Base-by-base conservation (phyloP, 2,329 filamentous ascomycete genomes). In the Trichoderma guizhouense region DNA sequence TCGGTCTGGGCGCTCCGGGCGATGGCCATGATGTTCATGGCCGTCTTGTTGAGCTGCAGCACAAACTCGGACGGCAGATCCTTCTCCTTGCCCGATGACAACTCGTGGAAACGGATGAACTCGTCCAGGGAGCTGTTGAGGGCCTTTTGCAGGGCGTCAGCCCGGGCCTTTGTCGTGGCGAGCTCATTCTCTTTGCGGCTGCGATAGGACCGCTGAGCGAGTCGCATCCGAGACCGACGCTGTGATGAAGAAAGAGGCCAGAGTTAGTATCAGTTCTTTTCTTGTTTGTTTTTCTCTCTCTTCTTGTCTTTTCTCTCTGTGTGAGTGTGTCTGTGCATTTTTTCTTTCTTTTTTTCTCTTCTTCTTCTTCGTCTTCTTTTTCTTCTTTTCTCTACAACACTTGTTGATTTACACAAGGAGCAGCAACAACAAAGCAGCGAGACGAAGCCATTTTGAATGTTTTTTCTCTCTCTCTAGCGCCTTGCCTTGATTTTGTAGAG, bases 161-260 rank as follows among this genome's bases (percentile, higher is more conserved):
- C 70, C 30, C 65, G 43, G 3, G 65, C 55, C 21, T 32, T 65
- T 53, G 70, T 55, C 26, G 39, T 32, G 18, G 55, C 55, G 43
- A 72, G 70, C 12, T 68, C 65, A 62, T 69, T 72, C 18, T 69
- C 70, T 28, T 72, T 72, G 30, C 65, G 65, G 43, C 34, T 65
- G 30, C 70, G 70, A 43, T 72, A 72, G 24, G 70, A 72, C 36
- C 70, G 57, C 57, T 72, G 70, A 15, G 70, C 70, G 24, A 72
- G 65, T 30, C 70, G 65, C 65, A 72, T 69, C 11, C 70, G 63
- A 18, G 65, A 30, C 3, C 68, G 55, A 11, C 57, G 55, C 70
- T 72, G 61, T 15, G 47, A 67, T 39, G 36, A 15, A 7, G n/a
- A 66, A 14, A n/a, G 14, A 6, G 18, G 5, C 6, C 32, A 36